These are phyloP conservation scores for Spergularia marina DNA, from an alignment of 148 eudicot species.

Conservation along the genomic window DNA sequence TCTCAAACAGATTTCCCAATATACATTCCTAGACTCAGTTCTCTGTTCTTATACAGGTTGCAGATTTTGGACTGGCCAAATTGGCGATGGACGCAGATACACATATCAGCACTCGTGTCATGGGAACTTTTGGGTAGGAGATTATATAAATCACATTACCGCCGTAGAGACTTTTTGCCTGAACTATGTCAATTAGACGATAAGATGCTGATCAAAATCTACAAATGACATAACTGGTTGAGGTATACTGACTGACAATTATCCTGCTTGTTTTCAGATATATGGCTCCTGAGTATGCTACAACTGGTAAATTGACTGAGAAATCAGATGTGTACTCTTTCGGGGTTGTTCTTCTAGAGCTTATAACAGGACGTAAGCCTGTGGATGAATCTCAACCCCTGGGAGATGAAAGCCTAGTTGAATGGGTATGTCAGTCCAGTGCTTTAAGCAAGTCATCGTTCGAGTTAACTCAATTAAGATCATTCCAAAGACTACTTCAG, in stretches of 20 bases:
- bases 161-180: neutral
- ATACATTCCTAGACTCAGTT: neutral
- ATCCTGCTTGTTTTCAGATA: conserved; percentile 48
- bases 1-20: neutral
- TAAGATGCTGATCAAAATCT: neutral
- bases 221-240: neutral
- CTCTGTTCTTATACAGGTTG: conserved; percentile 47
- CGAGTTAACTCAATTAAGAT: too few relatives aligned
- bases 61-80: conserved; percentile 96
- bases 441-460: neutral
- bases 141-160: neutral
- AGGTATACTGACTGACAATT: neutral
- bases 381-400: conserved; percentile 73
- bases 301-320: conserved; percentile 87
- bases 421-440: conserved; percentile 65
- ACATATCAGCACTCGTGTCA: conserved; percentile 85
- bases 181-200: conserved; percentile 1
- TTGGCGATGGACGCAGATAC: conserved; percentile 65
- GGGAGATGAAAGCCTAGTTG: conserved; percentile 85
- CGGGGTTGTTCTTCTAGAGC: conserved; percentile 94
- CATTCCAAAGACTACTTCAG: neutral
- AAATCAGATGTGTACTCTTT: conserved; percentile 90
- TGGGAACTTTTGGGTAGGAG: conserved; percentile 95
- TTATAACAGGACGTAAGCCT: conserved; percentile 86
- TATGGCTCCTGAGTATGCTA: conserved; percentile 96